Evolutionary conservation across 768 basidiomycete genomes (phyloP), one percentile per base, ranked within the genome.

Genomic region (Cystobasidium onofrii): DNA sequence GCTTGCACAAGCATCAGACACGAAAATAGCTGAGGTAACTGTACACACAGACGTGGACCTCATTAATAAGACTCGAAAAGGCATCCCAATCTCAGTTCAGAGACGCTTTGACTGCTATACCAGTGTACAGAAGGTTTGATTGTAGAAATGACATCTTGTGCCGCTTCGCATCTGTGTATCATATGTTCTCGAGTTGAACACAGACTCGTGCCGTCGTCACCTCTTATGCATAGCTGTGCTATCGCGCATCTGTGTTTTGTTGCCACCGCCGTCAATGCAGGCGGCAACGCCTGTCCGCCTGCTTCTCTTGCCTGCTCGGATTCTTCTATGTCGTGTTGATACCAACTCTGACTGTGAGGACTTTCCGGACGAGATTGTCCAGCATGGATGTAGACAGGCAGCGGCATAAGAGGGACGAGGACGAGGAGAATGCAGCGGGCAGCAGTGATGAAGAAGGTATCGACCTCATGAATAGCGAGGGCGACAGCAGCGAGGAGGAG

Each of bases 401-500:
- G 69, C 20, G 29, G 69, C 9, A 43, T 43, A 67, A 52, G 34
- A 31, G 64, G 12, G 23, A 17, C 13, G 46, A 61, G 10, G 69
- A 71, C 33, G 54, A 71, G 10, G 69, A 71, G 52, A 54, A 71
- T 29, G 54, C 33, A 55, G 69, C 23, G 3, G 52, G 10, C 18
- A 31, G 12, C 29, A 71, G 69, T 52, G 69, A 71, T 10, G 69
- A 71, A 34, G 69, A 71, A 31, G 69, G 69, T 39, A 71, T 71
- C 31, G 69, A 71, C 55, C 52, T 65, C 23, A 66, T 74, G 63
- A 66, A 65, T 36, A 63, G 41, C 43, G 66, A 57, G 39, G 43
- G 33, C 31, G 74, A 75, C 74, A 70, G 67, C 57, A 72, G 71
- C 43, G 67, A 75, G 43, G 74, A 75, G 60, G 74, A 75, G 25